A percentile compares a stretch with the other conserved stretches of the same genome.
Conservation (phyloP, 208 protist genomes). For the Porcisia hertigi region DNA sequence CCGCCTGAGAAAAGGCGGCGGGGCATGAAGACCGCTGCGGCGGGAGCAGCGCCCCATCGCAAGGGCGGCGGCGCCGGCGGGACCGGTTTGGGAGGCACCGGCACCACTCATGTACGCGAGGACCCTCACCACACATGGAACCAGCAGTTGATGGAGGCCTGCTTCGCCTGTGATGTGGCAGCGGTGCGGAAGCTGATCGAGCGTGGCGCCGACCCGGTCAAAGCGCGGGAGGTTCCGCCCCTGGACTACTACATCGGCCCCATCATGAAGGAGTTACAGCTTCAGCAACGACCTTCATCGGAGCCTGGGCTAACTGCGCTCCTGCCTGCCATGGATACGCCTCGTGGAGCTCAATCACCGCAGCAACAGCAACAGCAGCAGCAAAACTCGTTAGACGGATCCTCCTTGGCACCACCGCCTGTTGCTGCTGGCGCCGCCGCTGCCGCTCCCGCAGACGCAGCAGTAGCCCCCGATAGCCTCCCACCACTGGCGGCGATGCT, state of each 20-base stretch:
- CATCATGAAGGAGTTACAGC: constrained; percentile 15
- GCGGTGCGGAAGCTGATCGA: constrained; percentile 42
- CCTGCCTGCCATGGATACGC: not conserved
- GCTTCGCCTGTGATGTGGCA: constrained; percentile 40
- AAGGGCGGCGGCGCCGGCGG: not conserved
- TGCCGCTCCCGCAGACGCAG: not conserved
- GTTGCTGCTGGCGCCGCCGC: not conserved
- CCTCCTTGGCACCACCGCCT: not conserved
- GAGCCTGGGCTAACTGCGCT: not conserved
- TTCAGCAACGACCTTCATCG: not conserved
- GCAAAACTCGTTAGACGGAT: not conserved
- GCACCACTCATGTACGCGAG: constrained; percentile 28
- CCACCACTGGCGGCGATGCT: constrained; percentile 41
- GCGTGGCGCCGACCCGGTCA: constrained; percentile 63
- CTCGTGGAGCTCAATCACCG: not conserved
- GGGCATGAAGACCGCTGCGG: not conserved
- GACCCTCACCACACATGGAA: constrained; percentile 88
- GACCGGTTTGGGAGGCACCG: not conserved
- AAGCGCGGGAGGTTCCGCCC: constrained; percentile 54
- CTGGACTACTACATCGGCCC: constrained; percentile 27
- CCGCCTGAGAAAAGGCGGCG: constrained; percentile 7
- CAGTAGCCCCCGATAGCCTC: constrained; percentile 10
- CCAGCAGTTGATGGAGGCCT: constrained; percentile 72
- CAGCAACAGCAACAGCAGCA: not conserved
- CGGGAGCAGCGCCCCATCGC: not conserved